Evolutionary conservation across 2,329 filamentous ascomycete genomes (phyloP).

Genomic region (Xylariaceae sp.): DNA sequence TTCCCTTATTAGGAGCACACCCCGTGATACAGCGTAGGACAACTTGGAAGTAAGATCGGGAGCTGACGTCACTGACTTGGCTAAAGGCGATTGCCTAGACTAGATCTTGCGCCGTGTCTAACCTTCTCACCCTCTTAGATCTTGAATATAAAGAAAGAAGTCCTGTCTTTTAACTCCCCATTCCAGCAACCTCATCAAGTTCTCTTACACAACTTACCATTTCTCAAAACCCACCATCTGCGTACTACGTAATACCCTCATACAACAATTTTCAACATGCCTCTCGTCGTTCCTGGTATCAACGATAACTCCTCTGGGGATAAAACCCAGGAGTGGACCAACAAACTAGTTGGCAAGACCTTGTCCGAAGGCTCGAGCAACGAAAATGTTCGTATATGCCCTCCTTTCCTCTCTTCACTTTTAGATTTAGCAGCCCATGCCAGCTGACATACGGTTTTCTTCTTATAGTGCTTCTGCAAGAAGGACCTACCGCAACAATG

Average conservation of each 20-base stretch:
- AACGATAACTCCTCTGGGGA: slow-evolving; percentile 50
- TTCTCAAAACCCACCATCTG: neutral
- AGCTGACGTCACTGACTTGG: slow-evolving; percentile 25
- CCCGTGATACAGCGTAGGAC: slow-evolving; percentile 9
- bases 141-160: neutral
- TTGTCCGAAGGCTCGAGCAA: slow-evolving; percentile 57
- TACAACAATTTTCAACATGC: slow-evolving; percentile 57
- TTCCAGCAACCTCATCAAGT: neutral
- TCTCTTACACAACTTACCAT: neutral
- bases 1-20: neutral
- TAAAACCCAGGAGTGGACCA: slow-evolving; percentile 63
- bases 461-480: slow-evolving; percentile 63
- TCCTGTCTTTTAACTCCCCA: neutral
- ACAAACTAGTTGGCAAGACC: slow-evolving; percentile 70
- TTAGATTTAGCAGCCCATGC: slow-evolving; percentile 1
- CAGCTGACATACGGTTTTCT: neutral
- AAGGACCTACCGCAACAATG: slow-evolving; percentile 63
- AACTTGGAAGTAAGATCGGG: slow-evolving; percentile 17
- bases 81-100: neutral
- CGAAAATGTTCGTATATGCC: slow-evolving; percentile 56
- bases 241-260: no score
- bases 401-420: neutral
- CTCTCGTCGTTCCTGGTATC: slow-evolving; percentile 68
- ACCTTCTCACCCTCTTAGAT: no score
- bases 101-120: no score